A percentile compares a stretch with the other conserved stretches of the same genome.
phyloP scores from a whole-genome alignment of 1,284 basidiomycete genomes.

The Macrocystidia cucumis region DNA sequence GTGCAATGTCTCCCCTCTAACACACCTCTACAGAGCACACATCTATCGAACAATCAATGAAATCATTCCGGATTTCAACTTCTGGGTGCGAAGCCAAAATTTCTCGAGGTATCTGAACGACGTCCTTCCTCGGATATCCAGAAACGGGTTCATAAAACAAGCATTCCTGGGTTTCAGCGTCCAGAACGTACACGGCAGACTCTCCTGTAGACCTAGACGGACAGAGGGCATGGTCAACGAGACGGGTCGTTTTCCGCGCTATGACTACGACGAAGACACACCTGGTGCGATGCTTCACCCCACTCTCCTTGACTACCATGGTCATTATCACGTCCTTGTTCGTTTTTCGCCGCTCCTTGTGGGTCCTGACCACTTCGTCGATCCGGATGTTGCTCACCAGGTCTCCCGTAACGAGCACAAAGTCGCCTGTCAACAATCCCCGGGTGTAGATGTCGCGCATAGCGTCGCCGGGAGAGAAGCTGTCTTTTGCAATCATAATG shows the following conservation, averaged over 20 bases:
- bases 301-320: slow-evolving; percentile 82
- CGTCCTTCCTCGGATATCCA: slow-evolving; percentile 53
- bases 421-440: slow-evolving; percentile 88
- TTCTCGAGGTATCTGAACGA: slow-evolving; percentile 61
- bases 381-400: slow-evolving; percentile 92
- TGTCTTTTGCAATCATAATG: slow-evolving; percentile 82
- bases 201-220: slow-evolving; percentile 55
- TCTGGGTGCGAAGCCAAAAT: slow-evolving; percentile 63
- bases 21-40: slow-evolving; percentile 86
- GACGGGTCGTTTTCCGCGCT: not conserved
- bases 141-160: slow-evolving; percentile 71
- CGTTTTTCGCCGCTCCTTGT: slow-evolving; percentile 80
- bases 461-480: slow-evolving; percentile 90
- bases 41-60: slow-evolving; percentile 86
- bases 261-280: slow-evolving; percentile 22
- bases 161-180: slow-evolving; percentile 70
- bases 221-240: too few species aligned
- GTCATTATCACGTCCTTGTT: slow-evolving; percentile 98
- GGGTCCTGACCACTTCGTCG: slow-evolving; percentile 80
- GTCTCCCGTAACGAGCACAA: slow-evolving; percentile 91
- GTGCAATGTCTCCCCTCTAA: too few species aligned
- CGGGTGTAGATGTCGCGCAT: slow-evolving; percentile 95
- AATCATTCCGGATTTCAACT: slow-evolving; percentile 78
- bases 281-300: slow-evolving; percentile 67
- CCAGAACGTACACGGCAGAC: slow-evolving; percentile 66